A percentile compares a stretch with the other conserved stretches of the same genome.
These are phyloP conservation scores for Candida caryicola DNA, from an alignment of 805 yeast species.

Conservation along the genomic window DNA sequence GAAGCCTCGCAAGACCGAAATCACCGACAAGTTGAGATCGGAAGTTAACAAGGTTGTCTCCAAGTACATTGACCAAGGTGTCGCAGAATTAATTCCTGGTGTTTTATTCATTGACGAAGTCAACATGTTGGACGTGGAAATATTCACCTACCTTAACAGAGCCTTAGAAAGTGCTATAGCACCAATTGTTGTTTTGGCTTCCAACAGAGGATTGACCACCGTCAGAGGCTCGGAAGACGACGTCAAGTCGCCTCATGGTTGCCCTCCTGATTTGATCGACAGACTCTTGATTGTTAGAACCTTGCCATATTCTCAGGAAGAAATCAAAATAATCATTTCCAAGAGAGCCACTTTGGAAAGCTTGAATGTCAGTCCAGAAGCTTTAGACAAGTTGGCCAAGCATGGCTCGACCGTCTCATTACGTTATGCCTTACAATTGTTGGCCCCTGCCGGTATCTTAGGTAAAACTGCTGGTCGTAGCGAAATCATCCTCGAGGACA, in stretches of 20 bases:
- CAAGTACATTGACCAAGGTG: conserved; percentile 95
- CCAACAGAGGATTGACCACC: conserved; percentile 90
- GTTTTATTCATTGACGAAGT: conserved; percentile 97
- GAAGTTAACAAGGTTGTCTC: conserved; percentile 96
- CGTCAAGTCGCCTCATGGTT: conserved; percentile 87
- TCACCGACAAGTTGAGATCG: conserved; percentile 88
- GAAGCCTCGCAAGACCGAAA: conserved; percentile 95
- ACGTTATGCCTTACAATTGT: conserved; percentile 87
- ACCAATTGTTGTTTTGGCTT: conserved; percentile 92
- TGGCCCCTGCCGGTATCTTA: conserved; percentile 86
- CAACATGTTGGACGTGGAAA: conserved; percentile 96
- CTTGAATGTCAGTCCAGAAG: conserved; percentile 61
- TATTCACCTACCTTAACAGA: conserved; percentile 90
- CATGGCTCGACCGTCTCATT: conserved; percentile 77
- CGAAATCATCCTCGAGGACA: conserved; percentile 65
- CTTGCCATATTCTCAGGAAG: conserved; percentile 79
- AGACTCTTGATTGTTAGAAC: conserved; percentile 90
- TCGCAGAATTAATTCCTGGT: conserved; percentile 97
- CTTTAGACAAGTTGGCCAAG: conserved; percentile 68
- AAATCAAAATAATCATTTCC: conserved; percentile 75
- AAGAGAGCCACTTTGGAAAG: conserved; percentile 80
- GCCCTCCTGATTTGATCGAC: conserved; percentile 93
- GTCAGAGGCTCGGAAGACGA: conserved; percentile 88
- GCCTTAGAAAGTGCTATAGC: conserved; percentile 91
- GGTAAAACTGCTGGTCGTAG: conserved; percentile 70